Conservation (phyloP, 148 eudicot species). For the Amaranthus hypochondriacus region DNA sequence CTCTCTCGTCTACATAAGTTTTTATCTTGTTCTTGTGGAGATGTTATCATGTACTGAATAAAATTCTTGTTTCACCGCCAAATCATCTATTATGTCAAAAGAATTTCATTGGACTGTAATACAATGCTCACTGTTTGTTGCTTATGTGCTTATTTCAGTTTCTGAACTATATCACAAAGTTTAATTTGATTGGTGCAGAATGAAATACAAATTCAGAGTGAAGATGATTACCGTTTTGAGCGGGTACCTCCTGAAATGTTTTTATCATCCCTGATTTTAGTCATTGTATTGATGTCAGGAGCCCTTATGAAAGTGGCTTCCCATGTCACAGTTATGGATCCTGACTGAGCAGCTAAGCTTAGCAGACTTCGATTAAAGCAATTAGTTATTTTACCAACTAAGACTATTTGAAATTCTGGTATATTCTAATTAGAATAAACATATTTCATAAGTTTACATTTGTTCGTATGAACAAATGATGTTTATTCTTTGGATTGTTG, state of each 20-base stretch:
- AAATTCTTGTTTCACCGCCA: background rate
- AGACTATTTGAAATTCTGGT: too few species aligned
- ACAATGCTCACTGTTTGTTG: background rate
- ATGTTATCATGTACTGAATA: background rate
- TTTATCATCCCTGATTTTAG: background rate
- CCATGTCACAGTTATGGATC: background rate
- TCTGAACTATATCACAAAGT: background rate
- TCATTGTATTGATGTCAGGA: background rate
- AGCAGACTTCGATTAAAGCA: too few species aligned
- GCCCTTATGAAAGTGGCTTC: background rate
- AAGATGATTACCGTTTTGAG: constrained; percentile 79
- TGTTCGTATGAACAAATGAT: background rate
- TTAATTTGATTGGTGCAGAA: constrained; percentile 52
- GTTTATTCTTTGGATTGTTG: background rate
- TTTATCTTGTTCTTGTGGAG: background rate
- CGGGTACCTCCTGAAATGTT: constrained; percentile 51
- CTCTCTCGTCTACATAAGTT: background rate
- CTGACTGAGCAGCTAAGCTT: too few species aligned
- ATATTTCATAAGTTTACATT: too few species aligned
- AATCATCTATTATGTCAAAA: background rate
- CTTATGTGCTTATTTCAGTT: background rate
- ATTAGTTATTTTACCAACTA: too few species aligned
- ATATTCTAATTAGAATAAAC: too few species aligned
- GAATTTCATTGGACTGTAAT: background rate
- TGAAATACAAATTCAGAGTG: constrained; percentile 84